Conservation (phyloP, 352 stramenopile species). For the Elongisporangium undulatum region DNA sequence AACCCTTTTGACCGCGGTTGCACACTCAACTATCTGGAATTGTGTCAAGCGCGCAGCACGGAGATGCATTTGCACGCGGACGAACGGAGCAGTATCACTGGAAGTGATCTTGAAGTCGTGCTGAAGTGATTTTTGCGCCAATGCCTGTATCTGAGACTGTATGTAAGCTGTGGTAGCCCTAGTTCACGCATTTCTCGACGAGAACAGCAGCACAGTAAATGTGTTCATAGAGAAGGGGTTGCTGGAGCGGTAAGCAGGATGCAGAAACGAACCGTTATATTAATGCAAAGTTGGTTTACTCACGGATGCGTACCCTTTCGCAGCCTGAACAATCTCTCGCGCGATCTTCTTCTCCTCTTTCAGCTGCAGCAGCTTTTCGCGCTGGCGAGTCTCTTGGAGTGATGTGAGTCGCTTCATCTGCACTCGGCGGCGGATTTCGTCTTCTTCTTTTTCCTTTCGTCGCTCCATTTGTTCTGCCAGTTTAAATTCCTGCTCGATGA, state of each 20-base stretch:
- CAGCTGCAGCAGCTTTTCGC: slow-evolving; percentile 81
- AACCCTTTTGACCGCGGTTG: slow-evolving; percentile 76
- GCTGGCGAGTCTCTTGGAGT: slow-evolving; percentile 70
- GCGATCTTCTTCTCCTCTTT: slow-evolving; percentile 89
- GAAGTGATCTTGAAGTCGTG: not conserved
- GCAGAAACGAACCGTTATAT: slow-evolving; percentile 6
- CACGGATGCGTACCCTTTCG: slow-evolving; percentile 50
- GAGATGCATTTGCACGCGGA: not conserved
- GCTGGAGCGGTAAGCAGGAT: not conserved
- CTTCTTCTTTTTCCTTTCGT: slow-evolving; percentile 72
- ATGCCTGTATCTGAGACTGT: not conserved
- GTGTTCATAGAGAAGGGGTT: not conserved
- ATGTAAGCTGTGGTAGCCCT: not conserved
- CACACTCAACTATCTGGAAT: slow-evolving; percentile 47
- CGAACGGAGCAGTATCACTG: not conserved
- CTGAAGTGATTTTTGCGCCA: not conserved
- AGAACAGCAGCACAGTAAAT: not conserved
- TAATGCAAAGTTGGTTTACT: slow-evolving; percentile 18
- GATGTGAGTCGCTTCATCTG: slow-evolving; percentile 86
- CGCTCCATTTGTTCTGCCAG: slow-evolving; percentile 78
- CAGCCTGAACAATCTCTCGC: slow-evolving; percentile 79
- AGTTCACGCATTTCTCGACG: not conserved
- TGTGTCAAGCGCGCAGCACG: slow-evolving; percentile 16
- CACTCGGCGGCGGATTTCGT: slow-evolving; percentile 83
- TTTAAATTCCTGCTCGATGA: slow-evolving; percentile 92